Percentiles rank a stretch among this genome's conserved stretches.
Evolutionary conservation across 805 yeast genomes (phyloP).

Genomic region (Hanseniaspora lindneri): DNA sequence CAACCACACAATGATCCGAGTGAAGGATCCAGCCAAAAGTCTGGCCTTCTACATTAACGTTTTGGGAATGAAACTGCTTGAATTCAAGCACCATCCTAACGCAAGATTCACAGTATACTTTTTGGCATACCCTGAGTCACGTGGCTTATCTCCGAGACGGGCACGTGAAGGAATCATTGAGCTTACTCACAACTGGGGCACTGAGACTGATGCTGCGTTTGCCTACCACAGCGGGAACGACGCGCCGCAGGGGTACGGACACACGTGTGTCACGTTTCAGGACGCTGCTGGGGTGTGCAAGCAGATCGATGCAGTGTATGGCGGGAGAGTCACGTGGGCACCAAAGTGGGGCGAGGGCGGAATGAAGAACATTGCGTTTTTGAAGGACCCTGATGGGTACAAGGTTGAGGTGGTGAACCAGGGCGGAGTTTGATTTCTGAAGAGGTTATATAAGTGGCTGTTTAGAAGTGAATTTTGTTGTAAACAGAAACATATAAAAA

Average conservation of each 20-base stretch:
- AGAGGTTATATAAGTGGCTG: too few relatives aligned
- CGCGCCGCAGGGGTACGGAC: slow-evolving; percentile 74
- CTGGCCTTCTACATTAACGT: slow-evolving; percentile 66
- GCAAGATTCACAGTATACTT: slow-evolving; percentile 83
- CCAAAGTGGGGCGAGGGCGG: slow-evolving; percentile 45
- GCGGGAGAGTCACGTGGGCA: slow-evolving; percentile 48
- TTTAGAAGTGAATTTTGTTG: too few relatives aligned
- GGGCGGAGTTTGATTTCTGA: slow-evolving; percentile 7
- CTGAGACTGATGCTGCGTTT: slow-evolving; percentile 66
- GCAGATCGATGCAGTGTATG: slow-evolving; percentile 35
- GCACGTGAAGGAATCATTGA: slow-evolving; percentile 63
- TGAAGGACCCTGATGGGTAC: slow-evolving; percentile 87
- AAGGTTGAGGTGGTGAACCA: slow-evolving; percentile 51
- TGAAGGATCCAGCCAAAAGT: slow-evolving; percentile 69
- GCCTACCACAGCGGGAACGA: slow-evolving; percentile 76
- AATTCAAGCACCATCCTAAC: slow-evolving; percentile 42
- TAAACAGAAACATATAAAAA: too few relatives aligned
- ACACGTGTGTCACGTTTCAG: slow-evolving; percentile 59
- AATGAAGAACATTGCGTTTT: slow-evolving; percentile 52
- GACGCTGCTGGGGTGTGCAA: slow-evolving; percentile 42
- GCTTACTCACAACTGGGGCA: slow-evolving; percentile 92
- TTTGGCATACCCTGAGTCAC: slow-evolving; percentile 32
- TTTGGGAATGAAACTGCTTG: slow-evolving; percentile 67
- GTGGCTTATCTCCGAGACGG: slow-evolving; percentile 28
- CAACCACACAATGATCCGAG: slow-evolving; percentile 88